Base-by-base conservation (phyloP, 176 grass and related monocot species). In the Triticum monococcum region DNA sequence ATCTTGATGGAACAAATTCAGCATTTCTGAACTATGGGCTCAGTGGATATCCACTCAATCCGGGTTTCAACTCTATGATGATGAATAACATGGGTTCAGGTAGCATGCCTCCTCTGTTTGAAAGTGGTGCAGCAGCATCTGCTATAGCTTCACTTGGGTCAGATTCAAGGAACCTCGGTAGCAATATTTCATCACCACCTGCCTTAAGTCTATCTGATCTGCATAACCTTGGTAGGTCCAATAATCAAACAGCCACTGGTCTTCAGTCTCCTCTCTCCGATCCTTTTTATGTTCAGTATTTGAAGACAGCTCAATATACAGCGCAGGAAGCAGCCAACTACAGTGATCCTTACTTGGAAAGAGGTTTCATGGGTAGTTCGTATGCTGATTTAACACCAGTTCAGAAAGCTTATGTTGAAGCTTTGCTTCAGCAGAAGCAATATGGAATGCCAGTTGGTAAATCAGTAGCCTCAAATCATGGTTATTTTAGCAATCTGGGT, bases 371-470 rank as follows among this genome's bases (percentile, higher is more conserved):
- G 68, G 80, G 80, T 31, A 82, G 75, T 81, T 89, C 92, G 66
- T 90, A 92, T 78, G 45, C 78, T 50, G 87, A 93, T 91, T 88
- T 95, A 86, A 86, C 80, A 41, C 87, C 78, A 65, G 38, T 92
- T 82, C 95, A 97, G 74, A 98, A 95, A 78, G 87, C 91, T 84
- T 95, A 98, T 88, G 52, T 92, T 45, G 95, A 91, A 83, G 78
- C 87, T 75, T 93, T 95, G 50, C 91, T 91, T 89, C 95, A 98
- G 89, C 95, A 95, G 72, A 95, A 95, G 86, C 95, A 93, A 79
- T 93, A 89, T 89, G 95, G 88, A 70, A 88, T 93, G 74, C 92
- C 91, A 33, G 71, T 90, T 41, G 78, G 85, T 81, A 98, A 95
- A 88, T 90, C 89, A 77, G 54, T 82, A n/a, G 32, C 79, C 75